Evolutionary conservation across 78 protist species (phyloP), one percentile per base, ranked within the genome.

Genomic region (Cavenderia fasciculata): DNA sequence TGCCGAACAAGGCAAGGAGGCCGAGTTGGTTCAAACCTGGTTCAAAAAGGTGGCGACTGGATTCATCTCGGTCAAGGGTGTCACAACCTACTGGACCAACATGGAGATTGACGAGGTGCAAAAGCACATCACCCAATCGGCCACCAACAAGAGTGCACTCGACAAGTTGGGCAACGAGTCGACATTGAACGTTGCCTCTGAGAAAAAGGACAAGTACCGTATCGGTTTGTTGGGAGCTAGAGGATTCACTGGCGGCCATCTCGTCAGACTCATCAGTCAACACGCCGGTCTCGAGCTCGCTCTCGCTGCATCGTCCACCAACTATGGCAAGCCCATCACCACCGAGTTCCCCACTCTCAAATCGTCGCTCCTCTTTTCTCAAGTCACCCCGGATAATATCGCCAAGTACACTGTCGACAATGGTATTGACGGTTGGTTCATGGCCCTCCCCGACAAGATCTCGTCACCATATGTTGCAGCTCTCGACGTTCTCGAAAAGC

Each of bases 151-250:
- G 18, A 63, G 72, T 21, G 72, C 72, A 6, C 6, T 34, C 4
- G 72, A 63, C 3, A 2, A 7, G 7, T 7, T 47, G 7, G 72
- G 51, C 47, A 40, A 16, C 12, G 19, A 33, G 4, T 19, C 86
- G 3, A 38, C 72, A 16, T 49, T 36, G 0, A 79, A 66, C 18
- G 4, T 82, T 10, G 19, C 56, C 11, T 19, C 19, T 29, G 70
- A 68, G 19, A 82, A 82, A 46, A 57, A 40, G 31, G 49, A 52
- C 34, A 65, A 68, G 36, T 52, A 38, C 2, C 49, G 85, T 41
- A 63, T 93, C n/a, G 95, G 95, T 46, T 63, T 93, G 23, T 52
- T 93, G 63, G 95, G 95, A 25, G 95, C 95, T n/a, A 75, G 95
- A 34, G 95, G 95, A 21, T 93, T 87, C 86, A 90, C 92, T 18